phyloP scores from a whole-genome alignment of 306 rosid genomes.

The Cercis canadensis region DNA sequence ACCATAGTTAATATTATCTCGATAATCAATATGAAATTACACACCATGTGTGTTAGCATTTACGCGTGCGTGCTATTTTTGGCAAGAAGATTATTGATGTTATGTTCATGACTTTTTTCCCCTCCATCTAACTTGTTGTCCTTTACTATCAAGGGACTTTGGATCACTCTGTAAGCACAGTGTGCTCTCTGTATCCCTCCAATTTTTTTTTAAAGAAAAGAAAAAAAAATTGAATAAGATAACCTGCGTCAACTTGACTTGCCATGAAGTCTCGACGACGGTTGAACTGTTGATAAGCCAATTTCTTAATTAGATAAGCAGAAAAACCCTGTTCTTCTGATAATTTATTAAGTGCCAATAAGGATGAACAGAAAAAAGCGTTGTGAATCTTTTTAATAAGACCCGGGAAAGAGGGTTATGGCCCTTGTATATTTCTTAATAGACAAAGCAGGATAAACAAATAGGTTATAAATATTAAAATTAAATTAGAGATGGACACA shows the following conservation, averaged over 20 bases:
- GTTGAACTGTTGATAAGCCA: slow-evolving; percentile 14
- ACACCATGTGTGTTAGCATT: slow-evolving; percentile 29
- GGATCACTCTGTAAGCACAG: too few species aligned
- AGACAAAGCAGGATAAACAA: slow-evolving; percentile 20
- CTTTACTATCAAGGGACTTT: slow-evolving; percentile 9
- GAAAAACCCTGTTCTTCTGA: slow-evolving; percentile 29
- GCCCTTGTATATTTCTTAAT: slow-evolving; percentile 38
- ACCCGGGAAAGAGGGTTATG: slow-evolving; percentile 31
- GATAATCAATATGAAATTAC: too few species aligned
- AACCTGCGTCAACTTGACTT: not conserved
- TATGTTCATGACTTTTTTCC: slow-evolving; percentile 31
- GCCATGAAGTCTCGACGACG: slow-evolving; percentile 31
- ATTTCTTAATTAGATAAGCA: slow-evolving; percentile 29
- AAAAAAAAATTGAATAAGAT: too few species aligned
- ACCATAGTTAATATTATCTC: too few species aligned
- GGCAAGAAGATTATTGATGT: slow-evolving; percentile 29
- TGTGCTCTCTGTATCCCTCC: too few species aligned
- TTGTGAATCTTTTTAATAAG: slow-evolving; percentile 25
- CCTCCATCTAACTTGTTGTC: slow-evolving; percentile 35
- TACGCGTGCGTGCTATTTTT: slow-evolving; percentile 31
- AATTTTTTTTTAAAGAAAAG: too few species aligned
- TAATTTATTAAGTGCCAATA: slow-evolving; percentile 34
- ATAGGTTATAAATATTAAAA: slow-evolving; percentile 18
- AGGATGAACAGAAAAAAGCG: slow-evolving; percentile 32
- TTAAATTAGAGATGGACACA: slow-evolving; percentile 57